Percentiles rank a stretch among this genome's conserved stretches.
phyloP scores from a whole-genome alignment of 805 yeast genomes.

The Ogataea pini region DNA sequence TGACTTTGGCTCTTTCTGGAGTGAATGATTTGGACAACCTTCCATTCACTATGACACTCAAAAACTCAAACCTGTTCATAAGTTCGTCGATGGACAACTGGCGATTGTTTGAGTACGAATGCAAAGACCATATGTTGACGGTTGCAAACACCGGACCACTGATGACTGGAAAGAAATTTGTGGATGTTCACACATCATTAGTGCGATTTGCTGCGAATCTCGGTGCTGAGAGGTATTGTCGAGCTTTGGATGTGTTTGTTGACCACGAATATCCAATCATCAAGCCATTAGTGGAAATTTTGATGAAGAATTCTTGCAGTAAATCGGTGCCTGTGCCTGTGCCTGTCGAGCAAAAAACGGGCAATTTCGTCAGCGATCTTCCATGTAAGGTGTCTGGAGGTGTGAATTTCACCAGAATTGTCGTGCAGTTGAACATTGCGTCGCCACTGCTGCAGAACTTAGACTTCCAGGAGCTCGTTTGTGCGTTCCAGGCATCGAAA shows the following conservation, averaged over 20 bases:
- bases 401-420: constrained; percentile 11
- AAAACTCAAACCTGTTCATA: not conserved
- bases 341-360: not conserved
- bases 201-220: constrained; percentile 20
- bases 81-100: constrained; percentile 10
- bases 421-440: constrained; percentile 14
- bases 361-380: constrained; percentile 5
- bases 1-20: constrained; percentile 20
- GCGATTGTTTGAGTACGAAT: constrained; percentile 17
- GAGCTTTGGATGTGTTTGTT: constrained; percentile 23
- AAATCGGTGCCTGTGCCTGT: not conserved
- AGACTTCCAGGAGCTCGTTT: constrained; percentile 15
- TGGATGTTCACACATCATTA: constrained; percentile 18
- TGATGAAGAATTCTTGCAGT: not conserved
- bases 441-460: constrained; percentile 23
- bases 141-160: constrained; percentile 26
- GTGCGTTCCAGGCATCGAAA: constrained; percentile 14
- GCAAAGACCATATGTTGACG: constrained; percentile 16
- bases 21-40: constrained; percentile 16
- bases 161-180: constrained; percentile 24
- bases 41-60: constrained; percentile 26
- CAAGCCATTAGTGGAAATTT: constrained; percentile 18
- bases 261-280: constrained; percentile 28
- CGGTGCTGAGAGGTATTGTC: constrained; percentile 25
- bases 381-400: constrained; percentile 7